A percentile compares a stretch with the other conserved stretches of the same genome.
Evolutionary conservation across 352 stramenopile genomes (phyloP).

Genomic region (Pythium myriotylum): DNA sequence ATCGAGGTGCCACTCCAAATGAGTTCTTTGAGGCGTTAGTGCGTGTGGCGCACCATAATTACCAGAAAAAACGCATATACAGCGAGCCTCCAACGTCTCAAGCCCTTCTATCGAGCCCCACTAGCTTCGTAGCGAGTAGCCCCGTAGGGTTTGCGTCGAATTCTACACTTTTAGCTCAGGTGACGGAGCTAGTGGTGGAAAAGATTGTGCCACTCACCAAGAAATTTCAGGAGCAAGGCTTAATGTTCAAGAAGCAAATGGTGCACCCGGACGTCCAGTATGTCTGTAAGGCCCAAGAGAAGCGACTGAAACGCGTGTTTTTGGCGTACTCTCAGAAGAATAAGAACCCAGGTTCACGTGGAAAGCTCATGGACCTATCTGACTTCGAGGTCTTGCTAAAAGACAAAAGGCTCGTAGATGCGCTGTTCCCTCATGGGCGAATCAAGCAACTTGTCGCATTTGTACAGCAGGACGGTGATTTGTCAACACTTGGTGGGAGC

Average conservation of each 20-base stretch:
- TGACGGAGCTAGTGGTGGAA: conserved; percentile 64
- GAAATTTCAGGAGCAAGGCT: conserved; percentile 77
- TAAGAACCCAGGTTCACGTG: conserved; percentile 68
- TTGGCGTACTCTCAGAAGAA: conserved; percentile 70
- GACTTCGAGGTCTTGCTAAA: conserved; percentile 80
- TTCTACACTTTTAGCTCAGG: conserved; percentile 38
- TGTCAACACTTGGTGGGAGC: conserved; percentile 36
- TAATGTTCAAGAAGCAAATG: conserved; percentile 89
- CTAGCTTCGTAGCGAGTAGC: conserved; percentile 15
- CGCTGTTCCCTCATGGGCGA: conserved; percentile 66
- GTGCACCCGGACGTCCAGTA: conserved; percentile 74
- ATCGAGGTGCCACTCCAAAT: conserved; percentile 70
- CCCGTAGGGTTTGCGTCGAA: conserved; percentile 10
- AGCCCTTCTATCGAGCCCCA: not conserved
- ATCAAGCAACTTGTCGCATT: conserved; percentile 83
- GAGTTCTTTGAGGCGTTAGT: conserved; percentile 83
- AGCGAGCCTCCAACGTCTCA: not conserved
- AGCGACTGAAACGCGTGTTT: conserved; percentile 79
- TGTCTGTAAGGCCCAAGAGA: conserved; percentile 76
- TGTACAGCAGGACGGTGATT: conserved; percentile 76
- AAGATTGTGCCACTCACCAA: conserved; percentile 71
- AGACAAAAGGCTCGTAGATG: conserved; percentile 67
- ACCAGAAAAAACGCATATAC: conserved; percentile 33
- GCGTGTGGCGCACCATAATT: conserved; percentile 69
- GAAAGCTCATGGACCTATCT: conserved; percentile 70